Conservation (phyloP, 2,329 filamentous ascomycete species). For the Ascochyta clinopodiicola region DNA sequence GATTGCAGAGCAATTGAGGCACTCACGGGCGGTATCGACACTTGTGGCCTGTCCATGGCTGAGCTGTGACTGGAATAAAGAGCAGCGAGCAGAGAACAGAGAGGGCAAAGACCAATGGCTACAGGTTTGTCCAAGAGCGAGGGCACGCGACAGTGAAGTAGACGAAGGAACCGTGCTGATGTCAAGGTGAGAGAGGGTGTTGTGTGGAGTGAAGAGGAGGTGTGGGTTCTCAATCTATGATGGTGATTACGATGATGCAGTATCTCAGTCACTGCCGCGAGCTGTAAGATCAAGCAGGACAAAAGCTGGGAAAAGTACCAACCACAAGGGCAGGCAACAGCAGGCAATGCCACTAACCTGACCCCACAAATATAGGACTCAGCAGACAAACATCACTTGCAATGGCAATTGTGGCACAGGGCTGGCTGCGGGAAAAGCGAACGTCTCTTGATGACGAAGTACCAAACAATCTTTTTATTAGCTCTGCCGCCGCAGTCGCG, state of each 20-base stretch:
- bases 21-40: constrained; percentile 44
- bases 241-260: neutral
- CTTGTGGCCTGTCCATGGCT: constrained; percentile 41
- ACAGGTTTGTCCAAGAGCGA: neutral
- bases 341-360: constrained; percentile 24
- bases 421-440: constrained; percentile 26
- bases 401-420: constrained; percentile 22
- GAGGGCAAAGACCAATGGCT: neutral
- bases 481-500: constrained; percentile 47
- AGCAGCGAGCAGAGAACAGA: neutral
- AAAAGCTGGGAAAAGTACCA: constrained; percentile 14
- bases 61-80: neutral
- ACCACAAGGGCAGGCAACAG: constrained; percentile 19
- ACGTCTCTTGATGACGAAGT: constrained; percentile 34
- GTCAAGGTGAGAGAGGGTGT: neutral
- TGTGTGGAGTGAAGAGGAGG: neutral
- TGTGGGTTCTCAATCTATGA: neutral
- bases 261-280: neutral
- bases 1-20: neutral
- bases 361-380: constrained; percentile 23
- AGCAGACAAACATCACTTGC: constrained; percentile 19
- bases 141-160: neutral
- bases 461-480: constrained; percentile 41
- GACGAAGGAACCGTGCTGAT: neutral
- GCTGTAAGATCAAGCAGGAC: constrained; percentile 5